Base-by-base conservation (phyloP, 2,329 filamentous ascomycete genomes). In the Microcera coccophila region DNA sequence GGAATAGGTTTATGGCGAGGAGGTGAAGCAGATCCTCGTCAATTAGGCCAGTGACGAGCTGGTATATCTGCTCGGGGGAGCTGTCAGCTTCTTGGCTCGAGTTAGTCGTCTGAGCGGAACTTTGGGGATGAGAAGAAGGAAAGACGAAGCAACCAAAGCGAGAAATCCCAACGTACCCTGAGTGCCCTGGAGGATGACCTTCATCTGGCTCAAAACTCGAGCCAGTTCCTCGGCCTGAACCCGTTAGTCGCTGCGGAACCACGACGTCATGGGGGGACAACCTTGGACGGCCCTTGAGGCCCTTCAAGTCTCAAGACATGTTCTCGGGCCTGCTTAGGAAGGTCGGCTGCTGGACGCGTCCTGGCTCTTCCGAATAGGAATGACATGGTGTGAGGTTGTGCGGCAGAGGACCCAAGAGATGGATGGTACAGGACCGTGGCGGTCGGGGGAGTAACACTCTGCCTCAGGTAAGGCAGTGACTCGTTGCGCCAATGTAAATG, bases 121-220 rank as follows among this genome's bases (percentile, higher is more conserved):
- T 8, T 32, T 5, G 29, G 9, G 29, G 22, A 12, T 7, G 22
- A 26, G 12, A 26, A n/a, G 10, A 16, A 8, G 28, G 19, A 12
- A 35, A 22, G 8, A 15, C 33, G 37, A 42, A n/a, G 26, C 19
- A 20, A 12, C 36, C 21, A 29, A 18, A 4, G 33, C 4, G 12
- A 8, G 33, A n/a, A n/a, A 29, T 12, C 9, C 5, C 18, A 17
- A 60, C 68, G 45, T 75, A 94, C 90, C 90, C 68, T 88, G 87
- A 47, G 90, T 95, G 53, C 91, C 93, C 73, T 97, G 91, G 12
- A 98, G 80, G 46, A 93, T 82, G 50, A 90, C 72, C 67, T 97
- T 97, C 84, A 97, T 95, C 65, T 95, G 87, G 39, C 78, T 77
- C 50, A 98, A 78, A 55, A 90, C 84, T 62, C 89, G 88, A 37